Percentiles rank a stretch among this genome's conserved stretches.
phyloP scores from a whole-genome alignment of 208 protist genomes.

The Ichthyophonus hoferi region DNA sequence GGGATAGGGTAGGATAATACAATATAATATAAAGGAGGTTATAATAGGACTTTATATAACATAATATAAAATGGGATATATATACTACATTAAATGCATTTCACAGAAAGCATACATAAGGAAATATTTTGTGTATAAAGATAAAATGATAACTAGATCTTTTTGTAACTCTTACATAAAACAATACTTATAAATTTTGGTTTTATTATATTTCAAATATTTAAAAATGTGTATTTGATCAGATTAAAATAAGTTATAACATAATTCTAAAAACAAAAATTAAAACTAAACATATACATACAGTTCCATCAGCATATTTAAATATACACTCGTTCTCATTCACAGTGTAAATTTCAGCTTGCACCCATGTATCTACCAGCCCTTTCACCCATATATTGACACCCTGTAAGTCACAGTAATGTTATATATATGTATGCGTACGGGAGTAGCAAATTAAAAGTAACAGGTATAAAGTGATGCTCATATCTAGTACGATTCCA shows the following conservation, averaged over 20 bases:
- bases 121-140: background rate
- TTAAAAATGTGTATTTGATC: background rate
- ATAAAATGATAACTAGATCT: no score
- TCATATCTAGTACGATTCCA: no score
- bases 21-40: no score
- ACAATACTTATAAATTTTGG: background rate
- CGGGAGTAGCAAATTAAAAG: no score
- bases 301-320: background rate
- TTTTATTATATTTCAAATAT: no score
- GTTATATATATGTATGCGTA: no score
- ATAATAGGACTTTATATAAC: no score
- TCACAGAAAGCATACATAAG: background rate
- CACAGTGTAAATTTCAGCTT: background rate
- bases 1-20: no score
- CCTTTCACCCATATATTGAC: background rate
- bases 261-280: background rate
- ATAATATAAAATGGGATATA: no score
- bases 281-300: background rate
- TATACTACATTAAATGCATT: no score
- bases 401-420: background rate
- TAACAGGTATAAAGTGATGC: no score
- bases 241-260: background rate
- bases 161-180: background rate
- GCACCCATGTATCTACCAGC: background rate
- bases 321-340: background rate